Evolutionary conservation across 2,329 filamentous ascomycete species (phyloP).

Genomic region (Macrophomina tecta): DNA sequence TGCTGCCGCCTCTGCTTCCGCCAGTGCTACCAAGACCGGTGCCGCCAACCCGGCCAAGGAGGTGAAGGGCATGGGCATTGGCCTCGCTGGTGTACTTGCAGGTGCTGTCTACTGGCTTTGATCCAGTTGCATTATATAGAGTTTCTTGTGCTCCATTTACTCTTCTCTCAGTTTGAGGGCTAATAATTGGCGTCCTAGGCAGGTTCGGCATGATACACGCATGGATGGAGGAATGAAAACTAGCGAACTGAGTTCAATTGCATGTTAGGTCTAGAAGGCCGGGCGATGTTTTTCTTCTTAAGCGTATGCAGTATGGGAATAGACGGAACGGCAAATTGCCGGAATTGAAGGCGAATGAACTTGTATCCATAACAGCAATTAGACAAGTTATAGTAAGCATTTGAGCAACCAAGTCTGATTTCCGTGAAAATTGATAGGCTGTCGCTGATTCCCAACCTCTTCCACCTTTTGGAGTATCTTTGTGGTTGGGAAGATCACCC

Average conservation of each 20-base stretch:
- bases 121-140: constrained; percentile 36
- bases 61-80: constrained; percentile 34
- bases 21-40: constrained; percentile 31
- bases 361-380: neutral
- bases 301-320: neutral
- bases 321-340: constrained; percentile 3
- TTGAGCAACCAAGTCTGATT: neutral
- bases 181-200: constrained; percentile 10
- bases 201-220: neutral
- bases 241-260: neutral
- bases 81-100: constrained; percentile 34
- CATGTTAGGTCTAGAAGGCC: neutral
- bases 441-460: too few species aligned
- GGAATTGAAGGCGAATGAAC: neutral
- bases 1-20: constrained; percentile 3
- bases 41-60: constrained; percentile 34
- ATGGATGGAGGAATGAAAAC: constrained; percentile 9
- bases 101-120: constrained; percentile 39
- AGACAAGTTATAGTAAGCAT: neutral
- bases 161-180: constrained; percentile 54
- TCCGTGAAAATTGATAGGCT: neutral
- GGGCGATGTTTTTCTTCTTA: neutral
- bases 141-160: constrained; percentile 58
- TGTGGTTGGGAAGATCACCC: too few species aligned
- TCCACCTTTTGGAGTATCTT: too few species aligned